Evolutionary conservation across 805 yeast species (phyloP), one percentile per base, ranked within the genome.

Genomic region (Wickerhamomyces bisporus): DNA sequence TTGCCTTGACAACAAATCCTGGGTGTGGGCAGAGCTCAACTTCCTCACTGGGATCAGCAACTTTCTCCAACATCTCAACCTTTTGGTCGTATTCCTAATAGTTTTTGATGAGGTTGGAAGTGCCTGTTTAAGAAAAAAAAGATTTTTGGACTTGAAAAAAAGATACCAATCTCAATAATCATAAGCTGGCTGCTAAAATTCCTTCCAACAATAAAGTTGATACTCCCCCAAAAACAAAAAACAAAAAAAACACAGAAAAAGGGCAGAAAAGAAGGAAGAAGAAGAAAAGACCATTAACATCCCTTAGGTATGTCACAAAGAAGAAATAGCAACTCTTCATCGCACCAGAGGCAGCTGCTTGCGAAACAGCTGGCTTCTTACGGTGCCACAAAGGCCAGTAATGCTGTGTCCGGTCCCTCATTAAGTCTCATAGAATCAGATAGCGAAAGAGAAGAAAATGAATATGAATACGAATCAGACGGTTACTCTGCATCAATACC

Each of bases 1-100:
- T 63, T 0, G 89, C 71, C 57, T 86, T 86, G 26, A 85, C 69
- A 17, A 84, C 95, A 59, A 84, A 86, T 5, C 78, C 82, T 0
- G 93, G 81, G 14, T 53, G 62, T 0, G 95, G 95, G 9, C 60
- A 48, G 5, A 70, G 49, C 21, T 40, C 39, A 1, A 64, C 43
- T 9, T 59, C 53, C 12, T 47, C 49, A 7, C 34, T 19, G 11
- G 30, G 19, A 35, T 7, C 29, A 18, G 32, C 17, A 3, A 20
- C 21, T 21, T n/a, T 23, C 26, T 30, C 32, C 32, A 20, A 21
- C 23, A 24, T 20, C 5, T 26, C 8, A n/a, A n/a, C n/a, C n/a
- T n/a, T n/a, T n/a, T n/a, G n/a, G n/a, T n/a, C n/a, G n/a, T n/a
- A n/a, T n/a, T n/a, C n/a, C n/a, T n/a, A n/a, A n/a, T n/a, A n/a